A percentile compares a stretch with the other conserved stretches of the same genome.
These are phyloP conservation scores for Setaria viridis DNA, from an alignment of 202 grass and related monocot species.

Conservation along the genomic window DNA sequence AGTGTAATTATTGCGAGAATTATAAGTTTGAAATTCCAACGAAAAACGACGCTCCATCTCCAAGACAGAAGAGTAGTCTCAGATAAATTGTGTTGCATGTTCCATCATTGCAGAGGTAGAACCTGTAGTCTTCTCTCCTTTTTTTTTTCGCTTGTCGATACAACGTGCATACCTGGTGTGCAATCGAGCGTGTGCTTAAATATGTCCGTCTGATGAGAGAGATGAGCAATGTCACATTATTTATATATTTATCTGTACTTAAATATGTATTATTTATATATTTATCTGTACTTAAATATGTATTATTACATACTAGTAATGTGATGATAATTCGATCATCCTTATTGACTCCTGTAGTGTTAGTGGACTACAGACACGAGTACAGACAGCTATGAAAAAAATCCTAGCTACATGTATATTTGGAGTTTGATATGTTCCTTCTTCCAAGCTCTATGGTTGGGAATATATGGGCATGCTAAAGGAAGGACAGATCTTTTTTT, in stretches of 20 bases:
- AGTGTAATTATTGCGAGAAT: neutral
- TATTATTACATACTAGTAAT: neutral
- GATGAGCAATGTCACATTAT: neutral
- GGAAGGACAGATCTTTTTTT: no score
- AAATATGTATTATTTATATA: neutral
- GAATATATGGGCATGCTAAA: neutral
- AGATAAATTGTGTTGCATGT: neutral
- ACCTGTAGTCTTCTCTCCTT: neutral
- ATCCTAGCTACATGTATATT: neutral
- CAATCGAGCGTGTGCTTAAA: neutral
- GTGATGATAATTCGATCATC: neutral
- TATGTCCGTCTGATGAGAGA: neutral
- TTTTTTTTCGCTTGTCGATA: neutral
- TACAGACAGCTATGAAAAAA: neutral
- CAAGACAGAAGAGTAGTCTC: neutral
- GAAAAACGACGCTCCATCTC: neutral
- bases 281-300: neutral
- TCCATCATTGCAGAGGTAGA: neutral
- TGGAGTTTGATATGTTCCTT: neutral
- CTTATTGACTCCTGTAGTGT: neutral
- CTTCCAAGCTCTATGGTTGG: neutral
- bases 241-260: neutral
- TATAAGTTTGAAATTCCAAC: neutral
- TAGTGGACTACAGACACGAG: neutral
- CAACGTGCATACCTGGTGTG: neutral